Base-by-base conservation (phyloP, 805 yeast species). In the Candida quercuum region DNA sequence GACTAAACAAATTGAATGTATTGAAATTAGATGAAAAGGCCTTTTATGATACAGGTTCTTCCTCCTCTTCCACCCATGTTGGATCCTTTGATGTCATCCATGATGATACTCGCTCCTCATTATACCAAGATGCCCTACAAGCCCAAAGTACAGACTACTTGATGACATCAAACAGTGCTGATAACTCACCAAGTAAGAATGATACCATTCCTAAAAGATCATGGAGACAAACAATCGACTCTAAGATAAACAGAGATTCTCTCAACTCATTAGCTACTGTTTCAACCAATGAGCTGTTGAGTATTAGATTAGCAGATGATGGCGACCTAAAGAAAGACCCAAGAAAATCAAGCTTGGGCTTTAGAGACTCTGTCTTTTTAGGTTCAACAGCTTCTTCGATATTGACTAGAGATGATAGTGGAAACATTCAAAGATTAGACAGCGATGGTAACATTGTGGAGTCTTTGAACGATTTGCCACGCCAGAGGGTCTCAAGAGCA, bases 211-310 rank as follows among this genome's bases (percentile, higher is more conserved):
- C 68, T 49, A 66, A 72, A 52, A 72, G 62, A 51, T 81, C 81
- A 5, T 82, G 89, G 89, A 67, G 88, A 51, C 61, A 61, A 30
- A 58, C 60, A 0, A 39, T 56, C 16, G 60, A 57, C 32, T 49
- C 57, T 7, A 45, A 38, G 14, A 48, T 51, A 36, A 47, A 74
- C 32, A 74, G 91, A 56, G 78, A 74, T 25, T 81, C 94, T 9
- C 67, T 76, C 39, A 74, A 72, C 27, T 85, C 96, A 0, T 52
- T 83, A 40, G 88, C 87, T 20, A 87, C 96, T 0, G 89, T 89
- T 24, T 79, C 89, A 23, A 86, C 96, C 1, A 86, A 81, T 35
- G 91, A 86, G 55, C 71, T 88, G 33, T 71, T 87, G 53, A 82
- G 86, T 5, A 86, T 88, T 27, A 73, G 87, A 51, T 67, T 87